These are phyloP conservation scores for Aotearoamyces nothofagi DNA, from an alignment of 2,329 filamentous ascomycete species.

Conservation along the genomic window DNA sequence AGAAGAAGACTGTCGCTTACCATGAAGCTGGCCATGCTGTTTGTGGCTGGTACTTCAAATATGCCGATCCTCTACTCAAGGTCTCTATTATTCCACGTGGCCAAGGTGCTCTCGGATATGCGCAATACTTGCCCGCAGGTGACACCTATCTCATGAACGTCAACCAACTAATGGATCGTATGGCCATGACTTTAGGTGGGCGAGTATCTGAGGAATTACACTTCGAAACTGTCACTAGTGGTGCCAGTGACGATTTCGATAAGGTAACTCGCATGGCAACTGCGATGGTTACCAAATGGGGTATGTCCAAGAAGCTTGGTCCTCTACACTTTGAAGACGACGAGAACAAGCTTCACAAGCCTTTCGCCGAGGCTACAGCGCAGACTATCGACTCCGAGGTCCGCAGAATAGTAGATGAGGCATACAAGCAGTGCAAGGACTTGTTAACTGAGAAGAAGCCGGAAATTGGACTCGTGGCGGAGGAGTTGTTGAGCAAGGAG, in stretches of 20 bases:
- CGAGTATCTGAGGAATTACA: slow-evolving; percentile 93
- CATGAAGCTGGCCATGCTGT: slow-evolving; percentile 97
- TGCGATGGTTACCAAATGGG: slow-evolving; percentile 98
- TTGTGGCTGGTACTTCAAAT: slow-evolving; percentile 94
- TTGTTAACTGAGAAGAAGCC: slow-evolving; percentile 74
- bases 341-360: slow-evolving; percentile 75
- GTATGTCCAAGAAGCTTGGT: slow-evolving; percentile 90
- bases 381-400: slow-evolving; percentile 88
- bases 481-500: slow-evolving; percentile 87
- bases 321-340: slow-evolving; percentile 83
- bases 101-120: slow-evolving; percentile 85
- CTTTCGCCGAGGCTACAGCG: slow-evolving; percentile 88
- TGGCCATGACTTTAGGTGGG: slow-evolving; percentile 97
- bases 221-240: slow-evolving; percentile 90
- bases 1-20: slow-evolving; percentile 94
- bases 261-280: slow-evolving; percentile 95
- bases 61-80: slow-evolving; percentile 93
- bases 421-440: slow-evolving; percentile 79
- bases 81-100: slow-evolving; percentile 97
- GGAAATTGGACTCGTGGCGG: slow-evolving; percentile 78
- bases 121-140: slow-evolving; percentile 83
- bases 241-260: slow-evolving; percentile 93
- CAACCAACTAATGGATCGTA: slow-evolving; percentile 94
- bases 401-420: slow-evolving; percentile 77
- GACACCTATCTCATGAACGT: slow-evolving; percentile 95